Conservation (phyloP, 306 rosid species). For the Mimosa bimucronata region DNA sequence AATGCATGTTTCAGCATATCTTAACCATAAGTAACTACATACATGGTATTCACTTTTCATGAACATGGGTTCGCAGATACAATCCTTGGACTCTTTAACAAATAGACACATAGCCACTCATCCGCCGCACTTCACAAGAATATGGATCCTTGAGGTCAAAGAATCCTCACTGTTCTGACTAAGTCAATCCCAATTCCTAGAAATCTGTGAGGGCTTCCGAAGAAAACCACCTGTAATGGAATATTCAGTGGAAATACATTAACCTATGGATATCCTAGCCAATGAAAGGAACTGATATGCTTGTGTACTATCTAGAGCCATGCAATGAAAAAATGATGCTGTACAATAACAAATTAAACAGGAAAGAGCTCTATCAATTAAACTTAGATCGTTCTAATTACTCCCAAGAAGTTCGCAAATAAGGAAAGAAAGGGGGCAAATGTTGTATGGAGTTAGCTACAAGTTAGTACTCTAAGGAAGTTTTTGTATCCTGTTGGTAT, state of each 20-base stretch:
- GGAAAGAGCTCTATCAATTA: not conserved
- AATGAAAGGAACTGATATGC: constrained; percentile 11
- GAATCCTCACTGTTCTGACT: constrained; percentile 47
- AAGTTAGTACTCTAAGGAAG: not conserved
- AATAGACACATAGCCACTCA: constrained; percentile 14
- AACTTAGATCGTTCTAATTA: constrained; percentile 12
- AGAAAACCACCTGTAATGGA: constrained; percentile 64
- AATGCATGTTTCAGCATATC: not conserved
- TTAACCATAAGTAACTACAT: not conserved
- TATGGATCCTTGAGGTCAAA: constrained; percentile 23
- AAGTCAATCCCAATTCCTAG: constrained; percentile 56
- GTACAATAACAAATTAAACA: constrained; percentile 21
- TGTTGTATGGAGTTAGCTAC: not conserved
- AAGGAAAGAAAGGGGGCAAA: constrained; percentile 2
- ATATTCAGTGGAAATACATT: constrained; percentile 31
- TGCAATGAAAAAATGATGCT: not conserved
- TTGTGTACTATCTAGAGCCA: constrained; percentile 18
- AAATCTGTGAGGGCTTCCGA: constrained; percentile 46
- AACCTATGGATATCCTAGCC: constrained; percentile 17
- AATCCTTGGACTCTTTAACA: constrained; percentile 25
- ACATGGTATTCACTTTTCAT: not conserved
- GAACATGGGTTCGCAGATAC: constrained; percentile 6
- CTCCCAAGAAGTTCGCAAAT: constrained; percentile 20
- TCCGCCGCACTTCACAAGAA: constrained; percentile 27
- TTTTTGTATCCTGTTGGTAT: no score